Base-by-base conservation (phyloP, 2,329 filamentous ascomycete genomes). In the Tolypocladium nubicola region DNA sequence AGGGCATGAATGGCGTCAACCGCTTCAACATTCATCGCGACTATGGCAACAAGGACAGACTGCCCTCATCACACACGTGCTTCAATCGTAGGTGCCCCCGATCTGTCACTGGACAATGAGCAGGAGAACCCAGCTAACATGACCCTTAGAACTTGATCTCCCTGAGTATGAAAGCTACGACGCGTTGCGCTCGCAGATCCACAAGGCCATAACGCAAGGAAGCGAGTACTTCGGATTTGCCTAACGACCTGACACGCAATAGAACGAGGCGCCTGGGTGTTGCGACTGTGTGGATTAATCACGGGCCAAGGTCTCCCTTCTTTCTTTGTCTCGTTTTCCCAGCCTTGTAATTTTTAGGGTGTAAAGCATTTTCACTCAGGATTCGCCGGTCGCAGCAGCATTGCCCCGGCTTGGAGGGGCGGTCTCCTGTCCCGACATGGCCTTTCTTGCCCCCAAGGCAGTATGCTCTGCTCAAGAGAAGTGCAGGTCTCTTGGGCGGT, bases 1-100 rank as follows among this genome's bases (percentile, higher is more conserved):
- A 99, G 76, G 95, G 94, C 63, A 99, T 99, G 94, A 97, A 99
- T 69, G 94, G 94, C 43, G 87, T 97, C 71, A 96, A 89, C 73
- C 87, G 90, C 63, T 99, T 99, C 85, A 99, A 97, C 72, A 97
- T 99, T 61, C 94, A 99, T 71, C 90, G 94, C 62, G 94, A 97
- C 73, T 97, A 96, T 74, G 92, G 93, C 66, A 93, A 88, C 78
- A 97, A 97, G 75, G 90, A 97, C 69, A 88, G 94, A 64, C 81
- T 99, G 62, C 94, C 94, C 57, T 96, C 90, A 66, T 96, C 92
- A 66, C 95, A 99, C 73, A 99, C 94, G 62, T 99, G 94, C 79
- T 99, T 99, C 77, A 99, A 99, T 73, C 94, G 91, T 96, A 84
- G 88, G 90, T 47, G 11, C 10, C 21, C 30, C 19, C 10, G 30